These are phyloP conservation scores for Sporobolomyces phaffii DNA, from an alignment of 768 basidiomycete species.

Conservation along the genomic window DNA sequence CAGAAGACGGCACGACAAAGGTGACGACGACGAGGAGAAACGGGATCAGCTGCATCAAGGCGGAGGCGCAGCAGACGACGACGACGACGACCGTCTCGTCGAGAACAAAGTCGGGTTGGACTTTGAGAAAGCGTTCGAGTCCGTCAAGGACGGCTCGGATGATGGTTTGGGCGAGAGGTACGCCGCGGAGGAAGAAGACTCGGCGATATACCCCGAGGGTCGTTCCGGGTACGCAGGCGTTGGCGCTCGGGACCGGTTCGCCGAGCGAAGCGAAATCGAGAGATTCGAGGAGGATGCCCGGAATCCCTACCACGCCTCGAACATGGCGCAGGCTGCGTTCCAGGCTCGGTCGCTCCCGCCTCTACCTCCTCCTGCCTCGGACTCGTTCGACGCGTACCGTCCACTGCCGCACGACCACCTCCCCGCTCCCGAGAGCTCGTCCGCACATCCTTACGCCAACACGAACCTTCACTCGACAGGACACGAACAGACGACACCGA, in stretches of 20 bases:
- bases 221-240: too few species aligned
- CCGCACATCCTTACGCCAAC: neutral
- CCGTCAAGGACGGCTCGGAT: neutral
- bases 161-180: neutral
- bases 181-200: neutral
- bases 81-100: neutral
- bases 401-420: neutral
- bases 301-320: too few species aligned
- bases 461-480: neutral
- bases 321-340: neutral
- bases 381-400: neutral
- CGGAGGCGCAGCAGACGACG: neutral
- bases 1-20: neutral
- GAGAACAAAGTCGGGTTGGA: neutral
- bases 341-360: neutral
- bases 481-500: neutral
- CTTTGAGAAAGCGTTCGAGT: neutral
- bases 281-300: too few species aligned
- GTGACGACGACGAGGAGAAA: neutral
- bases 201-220: too few species aligned
- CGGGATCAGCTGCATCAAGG: neutral
- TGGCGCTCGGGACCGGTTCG: too few species aligned
- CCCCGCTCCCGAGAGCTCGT: neutral
- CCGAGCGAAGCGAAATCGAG: too few species aligned
- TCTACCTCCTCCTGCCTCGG: neutral